These are phyloP conservation scores for Chlamydomonas urium DNA, from an alignment of 139 green algal genomes.

Conservation along the genomic window DNA sequence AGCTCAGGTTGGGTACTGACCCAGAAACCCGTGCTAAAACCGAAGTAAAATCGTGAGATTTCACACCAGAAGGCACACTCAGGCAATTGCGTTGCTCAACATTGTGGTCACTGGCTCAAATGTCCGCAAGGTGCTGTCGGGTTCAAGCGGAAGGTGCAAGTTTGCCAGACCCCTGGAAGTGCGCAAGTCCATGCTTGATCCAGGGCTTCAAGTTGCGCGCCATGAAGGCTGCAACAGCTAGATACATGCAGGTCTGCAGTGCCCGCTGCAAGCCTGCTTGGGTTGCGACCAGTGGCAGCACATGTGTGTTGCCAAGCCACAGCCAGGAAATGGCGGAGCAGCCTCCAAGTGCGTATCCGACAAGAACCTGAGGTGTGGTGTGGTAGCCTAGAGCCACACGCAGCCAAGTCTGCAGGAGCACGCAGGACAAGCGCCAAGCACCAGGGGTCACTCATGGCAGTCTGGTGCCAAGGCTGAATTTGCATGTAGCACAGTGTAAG, in stretches of 20 bases:
- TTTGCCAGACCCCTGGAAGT: no score
- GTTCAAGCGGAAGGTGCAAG: no score
- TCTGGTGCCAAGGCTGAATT: neutral
- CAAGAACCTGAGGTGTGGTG: constrained; percentile 60
- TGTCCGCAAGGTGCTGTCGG: no score
- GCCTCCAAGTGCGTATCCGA: constrained; percentile 50
- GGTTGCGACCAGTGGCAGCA: constrained; percentile 12
- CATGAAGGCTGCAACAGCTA: constrained; percentile 22
- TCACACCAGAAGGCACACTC: no score
- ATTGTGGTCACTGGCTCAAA: no score
- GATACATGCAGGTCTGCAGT: neutral
- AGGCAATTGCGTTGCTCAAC: no score
- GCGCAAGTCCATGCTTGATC: no score
- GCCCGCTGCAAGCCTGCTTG: neutral
- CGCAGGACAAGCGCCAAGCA: neutral
- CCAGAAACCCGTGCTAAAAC: no score
- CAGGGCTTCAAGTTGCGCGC: constrained; percentile 8
- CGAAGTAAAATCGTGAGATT: no score
- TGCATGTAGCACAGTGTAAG: neutral
- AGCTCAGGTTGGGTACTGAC: no score
- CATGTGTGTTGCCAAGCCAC: constrained; percentile 6
- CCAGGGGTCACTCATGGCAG: neutral
- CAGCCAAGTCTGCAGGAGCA: constrained; percentile 52
- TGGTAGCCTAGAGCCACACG: constrained; percentile 65
- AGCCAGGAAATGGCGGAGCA: constrained; percentile 31